Base-by-base conservation (phyloP, 164 flowering plant genomes). In the Cinnamomum chago region DNA sequence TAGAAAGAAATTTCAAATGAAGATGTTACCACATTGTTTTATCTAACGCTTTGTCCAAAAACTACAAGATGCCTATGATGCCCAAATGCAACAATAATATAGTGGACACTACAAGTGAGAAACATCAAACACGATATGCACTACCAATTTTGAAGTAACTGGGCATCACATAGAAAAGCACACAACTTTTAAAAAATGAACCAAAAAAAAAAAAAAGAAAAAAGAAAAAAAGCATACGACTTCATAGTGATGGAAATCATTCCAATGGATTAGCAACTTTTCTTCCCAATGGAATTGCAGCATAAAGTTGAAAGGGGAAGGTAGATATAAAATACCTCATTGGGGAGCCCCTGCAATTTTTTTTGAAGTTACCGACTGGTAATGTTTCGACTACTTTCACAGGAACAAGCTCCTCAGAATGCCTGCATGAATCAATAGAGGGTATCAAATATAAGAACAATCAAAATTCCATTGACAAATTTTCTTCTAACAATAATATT, bases 351-450 rank as follows among this genome's bases (percentile, higher is more conserved):
- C 75, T 88, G 82, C 12, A 72, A 85, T 78, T 79, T 82, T 71
- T 79, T 86, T 73, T n/a, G n/a, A 92, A 73, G 62, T 70, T 74
- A 72, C 79, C 69, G 6, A 82, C 50, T 0, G 97, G 86, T 72
- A 92, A 81, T 51, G 97, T 90, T 79, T 94, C 98, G 65, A 94
- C 89, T 76, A 90, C 93, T 83, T 87, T 84, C 24, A 92, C 83
- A 50, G 97, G 94, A 77, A 83, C 79, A 73, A 94, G 89, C 58
- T 85, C 90, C 74, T 76, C 78, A 6, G 90, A 83, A 74, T 90
- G 97, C 97, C 98, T 91, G 83, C 33, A 76, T 30, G 40, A 76
- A 72, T 25, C 64, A 75, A 24, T 73, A 27, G 5, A 40, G 52
- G 22, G 14, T n/a, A 50, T 81, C 73, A 85, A 70, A 50, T 70